Percentiles rank a stretch among this genome's conserved stretches.
Conservation (phyloP, 306 rosid species). For the Abrus precatorius region DNA sequence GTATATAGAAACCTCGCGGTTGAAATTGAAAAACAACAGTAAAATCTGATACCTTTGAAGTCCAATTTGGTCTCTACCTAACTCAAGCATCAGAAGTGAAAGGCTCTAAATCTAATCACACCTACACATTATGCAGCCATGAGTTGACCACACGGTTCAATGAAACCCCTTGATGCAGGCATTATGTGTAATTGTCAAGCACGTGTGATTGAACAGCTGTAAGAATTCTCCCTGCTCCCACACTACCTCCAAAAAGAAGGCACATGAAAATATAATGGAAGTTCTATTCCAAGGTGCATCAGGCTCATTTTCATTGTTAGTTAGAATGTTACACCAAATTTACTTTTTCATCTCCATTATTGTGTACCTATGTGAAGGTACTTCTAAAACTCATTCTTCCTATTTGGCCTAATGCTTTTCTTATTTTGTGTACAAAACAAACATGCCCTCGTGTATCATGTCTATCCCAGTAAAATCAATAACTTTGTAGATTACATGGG, state of each 20-base stretch:
- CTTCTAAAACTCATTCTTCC: conserved; percentile 7
- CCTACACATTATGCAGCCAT: not conserved
- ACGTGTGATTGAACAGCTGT: conserved; percentile 26
- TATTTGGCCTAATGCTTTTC: conserved; percentile 1
- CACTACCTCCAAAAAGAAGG: conserved; percentile 5
- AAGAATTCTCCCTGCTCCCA: not conserved
- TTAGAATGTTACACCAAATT: conserved; percentile 16
- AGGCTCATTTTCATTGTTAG: not conserved
- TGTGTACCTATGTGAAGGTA: conserved; percentile 16
- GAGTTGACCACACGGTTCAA: conserved; percentile 28
- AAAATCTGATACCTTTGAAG: conserved; percentile 38
- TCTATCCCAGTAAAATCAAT: conserved; percentile 10
- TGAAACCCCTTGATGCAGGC: conserved; percentile 26
- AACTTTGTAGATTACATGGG: not conserved
- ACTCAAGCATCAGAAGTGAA: conserved; percentile 41
- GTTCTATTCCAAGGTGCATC: conserved; percentile 17
- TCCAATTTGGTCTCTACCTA: conserved; percentile 46
- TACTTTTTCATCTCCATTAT: not conserved
- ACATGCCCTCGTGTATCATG: conserved; percentile 24
- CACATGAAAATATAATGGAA: not conserved
- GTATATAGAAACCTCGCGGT: not conserved
- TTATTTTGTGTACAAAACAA: not conserved
- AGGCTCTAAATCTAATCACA: conserved; percentile 36
- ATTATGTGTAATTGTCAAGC: conserved; percentile 31
- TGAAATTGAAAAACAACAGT: not conserved